Evolutionary conservation across 208 protist genomes (phyloP), one percentile per base, ranked within the genome.

Genomic region (Trypanosoma congolense): DNA sequence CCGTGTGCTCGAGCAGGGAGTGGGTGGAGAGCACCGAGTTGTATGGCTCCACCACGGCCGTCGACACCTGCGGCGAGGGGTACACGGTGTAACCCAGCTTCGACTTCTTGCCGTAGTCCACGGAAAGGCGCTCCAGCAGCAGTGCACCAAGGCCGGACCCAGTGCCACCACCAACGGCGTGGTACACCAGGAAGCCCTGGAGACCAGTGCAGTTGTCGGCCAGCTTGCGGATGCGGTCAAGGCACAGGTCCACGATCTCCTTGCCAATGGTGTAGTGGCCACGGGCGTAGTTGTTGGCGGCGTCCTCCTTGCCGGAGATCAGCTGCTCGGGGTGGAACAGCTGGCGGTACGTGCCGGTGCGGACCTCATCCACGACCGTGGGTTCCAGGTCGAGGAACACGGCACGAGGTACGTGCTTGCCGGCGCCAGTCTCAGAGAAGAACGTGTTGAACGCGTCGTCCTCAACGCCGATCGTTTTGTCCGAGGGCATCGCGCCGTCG

Each of bases 211-310:
- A 99, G 59, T 97, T 81, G 70, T 99, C 98, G 2, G 96, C 89
- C 8, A 98, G 75, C 77, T 98, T 98, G 65, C 97, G 83, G 74
- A 99, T 97, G 47, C 81, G 67, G 65, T 99, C 96, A 31, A 98
- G 78, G 30, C 73, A 73, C 29, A 82, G 70, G 64, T 99, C 97
- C 22, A 99, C 68, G 55, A 98, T 83, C 76, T 98, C 97, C 76
- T 98, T 98, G 66, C 97, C 97, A 38, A 98, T 80, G 35, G 97
- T 98, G 91, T 99, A 99, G 75, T 99, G 96, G 64, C 97, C 98
- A 61, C 96, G 82, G 38, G 97, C 97, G 75, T 97, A 99, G 88
- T 99, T 99, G 90, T 98, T 98, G 66, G 95, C 96, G 40, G 97
- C 96, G 68, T 98, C 97, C 75, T 99, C 96, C 83, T 97, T 97